Evolutionary conservation across 2,329 filamentous ascomycete genomes (phyloP).

Genomic region (Orbilia brochopaga): DNA sequence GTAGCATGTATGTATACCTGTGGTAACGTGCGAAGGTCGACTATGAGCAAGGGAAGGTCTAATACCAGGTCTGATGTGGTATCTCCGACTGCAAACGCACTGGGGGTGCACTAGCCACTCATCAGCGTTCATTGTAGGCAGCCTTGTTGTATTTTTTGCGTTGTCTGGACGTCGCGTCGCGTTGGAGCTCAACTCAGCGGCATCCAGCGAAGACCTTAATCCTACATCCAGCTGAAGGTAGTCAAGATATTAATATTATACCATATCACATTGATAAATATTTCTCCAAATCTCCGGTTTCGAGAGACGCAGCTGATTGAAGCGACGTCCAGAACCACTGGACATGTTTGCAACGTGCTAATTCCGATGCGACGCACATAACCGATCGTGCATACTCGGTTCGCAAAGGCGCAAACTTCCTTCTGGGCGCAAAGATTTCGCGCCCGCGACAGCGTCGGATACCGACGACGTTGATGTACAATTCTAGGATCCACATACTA

Average conservation of each 20-base stretch:
- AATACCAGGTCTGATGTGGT: neutral
- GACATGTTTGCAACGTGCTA: neutral
- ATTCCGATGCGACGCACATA: neutral
- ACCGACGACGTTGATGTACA: neutral
- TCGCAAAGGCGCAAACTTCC: neutral
- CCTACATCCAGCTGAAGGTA: neutral
- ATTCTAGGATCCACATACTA: neutral
- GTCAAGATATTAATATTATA: neutral
- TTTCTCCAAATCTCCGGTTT: neutral
- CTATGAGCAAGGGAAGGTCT: neutral
- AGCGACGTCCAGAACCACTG: neutral
- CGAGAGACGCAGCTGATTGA: neutral
- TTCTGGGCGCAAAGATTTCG: neutral
- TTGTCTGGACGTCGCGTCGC: neutral
- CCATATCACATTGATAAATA: neutral
- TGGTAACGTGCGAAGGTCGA: neutral
- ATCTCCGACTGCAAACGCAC: conserved; percentile 4
- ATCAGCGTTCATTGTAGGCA: neutral
- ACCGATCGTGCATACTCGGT: neutral
- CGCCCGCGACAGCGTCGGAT: neutral
- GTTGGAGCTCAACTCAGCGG: neutral
- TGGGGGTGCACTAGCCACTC: neutral
- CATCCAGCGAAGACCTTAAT: neutral
- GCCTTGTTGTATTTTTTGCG: conserved; percentile 23
- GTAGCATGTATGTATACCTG: neutral